Evolutionary conservation across 2,329 filamentous ascomycete genomes (phyloP).

Genomic region (Beauveria caledonica): DNA sequence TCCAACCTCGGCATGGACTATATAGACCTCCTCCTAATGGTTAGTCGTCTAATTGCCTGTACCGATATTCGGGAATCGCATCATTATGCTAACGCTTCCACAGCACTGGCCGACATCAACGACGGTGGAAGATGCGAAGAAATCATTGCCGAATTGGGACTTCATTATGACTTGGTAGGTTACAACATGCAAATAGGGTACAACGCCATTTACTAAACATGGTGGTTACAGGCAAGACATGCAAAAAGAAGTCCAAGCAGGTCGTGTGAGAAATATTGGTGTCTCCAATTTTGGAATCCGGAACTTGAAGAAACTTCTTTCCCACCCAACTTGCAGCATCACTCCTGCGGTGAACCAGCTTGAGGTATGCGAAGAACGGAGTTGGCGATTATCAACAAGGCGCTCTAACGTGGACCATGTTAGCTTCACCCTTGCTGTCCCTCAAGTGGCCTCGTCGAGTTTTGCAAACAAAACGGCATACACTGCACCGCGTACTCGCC

Average conservation of each 20-base stretch:
- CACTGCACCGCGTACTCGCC: constrained; percentile 7
- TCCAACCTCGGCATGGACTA: not conserved
- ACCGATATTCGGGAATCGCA: no score
- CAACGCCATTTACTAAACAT: not conserved
- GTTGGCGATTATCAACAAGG: not conserved
- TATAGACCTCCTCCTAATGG: constrained; percentile 8
- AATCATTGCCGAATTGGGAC: not conserved
- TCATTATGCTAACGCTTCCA: not conserved
- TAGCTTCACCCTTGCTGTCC: constrained; percentile 7
- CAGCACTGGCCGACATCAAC: constrained; percentile 4
- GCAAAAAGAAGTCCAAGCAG: constrained; percentile 59
- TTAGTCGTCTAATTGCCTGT: not conserved
- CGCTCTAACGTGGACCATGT: not conserved
- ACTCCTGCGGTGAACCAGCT: constrained; percentile 1
- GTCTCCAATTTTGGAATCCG: constrained; percentile 80
- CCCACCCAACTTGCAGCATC: constrained; percentile 34
- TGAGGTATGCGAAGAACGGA: not conserved
- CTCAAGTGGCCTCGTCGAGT: not conserved
- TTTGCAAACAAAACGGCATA: not conserved
- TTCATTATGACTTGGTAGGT: constrained; percentile 6
- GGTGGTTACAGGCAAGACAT: constrained; percentile 34
- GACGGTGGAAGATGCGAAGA: not conserved
- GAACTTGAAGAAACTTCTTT: constrained; percentile 71
- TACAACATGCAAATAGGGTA: not conserved
- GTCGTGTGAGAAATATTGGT: constrained; percentile 72